phyloP scores from a whole-genome alignment of 257 asterid genomes.

The Anisodus acutangulus region DNA sequence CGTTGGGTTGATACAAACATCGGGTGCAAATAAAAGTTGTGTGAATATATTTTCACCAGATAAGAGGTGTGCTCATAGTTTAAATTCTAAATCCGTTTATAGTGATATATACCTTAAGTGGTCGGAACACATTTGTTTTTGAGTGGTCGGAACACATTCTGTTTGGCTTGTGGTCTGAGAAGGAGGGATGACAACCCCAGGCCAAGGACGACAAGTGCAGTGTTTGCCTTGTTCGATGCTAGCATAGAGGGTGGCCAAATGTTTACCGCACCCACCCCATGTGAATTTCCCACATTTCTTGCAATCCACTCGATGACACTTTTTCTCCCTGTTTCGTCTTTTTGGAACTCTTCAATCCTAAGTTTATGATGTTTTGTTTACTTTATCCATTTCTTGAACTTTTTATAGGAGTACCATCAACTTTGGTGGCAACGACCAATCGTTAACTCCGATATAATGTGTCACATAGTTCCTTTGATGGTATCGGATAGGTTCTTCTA shows the following conservation, averaged over 20 bases:
- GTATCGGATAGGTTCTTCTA: conserved; percentile 26
- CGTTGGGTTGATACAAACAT: neutral
- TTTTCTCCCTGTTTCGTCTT: neutral
- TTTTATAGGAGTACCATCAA: neutral
- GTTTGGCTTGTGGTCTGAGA: conserved; percentile 31
- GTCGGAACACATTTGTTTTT: conserved; percentile 27
- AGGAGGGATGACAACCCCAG: conserved; percentile 56
- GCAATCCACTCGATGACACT: conserved; percentile 68
- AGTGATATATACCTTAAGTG: neutral
- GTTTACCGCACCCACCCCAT: conserved; percentile 78
- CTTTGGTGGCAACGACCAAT: conserved; percentile 28
- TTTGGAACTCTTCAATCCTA: neutral
- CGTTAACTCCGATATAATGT: neutral
- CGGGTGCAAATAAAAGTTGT: no score
- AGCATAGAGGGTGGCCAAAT: conserved; percentile 48
- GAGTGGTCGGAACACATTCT: conserved; percentile 35
- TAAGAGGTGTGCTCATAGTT: neutral
- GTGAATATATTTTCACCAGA: neutral
- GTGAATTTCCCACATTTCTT: conserved; percentile 67
- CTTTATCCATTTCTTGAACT: neutral
- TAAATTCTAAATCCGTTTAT: neutral
- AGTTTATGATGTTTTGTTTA: neutral
- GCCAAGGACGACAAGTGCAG: conserved; percentile 82
- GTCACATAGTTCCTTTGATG: neutral
- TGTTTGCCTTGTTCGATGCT: conserved; percentile 65